Evolutionary conservation across 2,329 filamentous ascomycete genomes (phyloP), one percentile per base, ranked within the genome.

Genomic region (Aphanoascus verrucosus): DNA sequence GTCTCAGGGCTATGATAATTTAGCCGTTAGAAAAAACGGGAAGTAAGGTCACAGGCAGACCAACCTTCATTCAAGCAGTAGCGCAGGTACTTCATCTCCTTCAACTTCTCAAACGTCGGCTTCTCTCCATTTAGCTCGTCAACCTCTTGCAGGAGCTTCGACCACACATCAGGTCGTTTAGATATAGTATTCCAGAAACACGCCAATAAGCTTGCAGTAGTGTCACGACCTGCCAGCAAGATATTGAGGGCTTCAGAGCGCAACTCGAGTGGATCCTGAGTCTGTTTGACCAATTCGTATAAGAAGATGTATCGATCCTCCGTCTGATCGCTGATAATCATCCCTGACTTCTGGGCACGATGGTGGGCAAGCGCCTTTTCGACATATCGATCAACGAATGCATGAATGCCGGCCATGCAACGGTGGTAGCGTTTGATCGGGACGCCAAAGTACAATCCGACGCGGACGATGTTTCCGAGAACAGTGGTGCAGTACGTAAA

Each of bases 111-210:
- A 67, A 94, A 95, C 0, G 84, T 88, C 0, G 67, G 69, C 49
- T 65, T 69, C 60, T 7, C 73, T 1, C 89, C 89, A 3, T 95
- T 77, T 0, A 75, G 74, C 1, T 76, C 65, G 23, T 83, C 67
- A 62, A 95, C 88, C 67, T 95, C 88, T 28, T 73, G 68, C 15
- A 88, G 82, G 49, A 96, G 76, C 65, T 82, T 86, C 48, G 73
- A 66, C 5, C 88, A 79, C 2, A 81, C 77, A 3, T 80, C 73
- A 0, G 88, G 88, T 58, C 87, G 77, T 19, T 82, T 80, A 31
- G 83, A 79, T 1, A 96, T 76, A 67, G 94, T 87, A 68, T 91
- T 93, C 57, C 95, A 77, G 23, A 80, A 75, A 84, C 88, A 94
- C 0, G 82, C 85, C 0, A 96, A 75, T 0, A 86, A 88, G 15